These are phyloP conservation scores for Monilinia fructigena DNA, from an alignment of 2,329 filamentous ascomycete genomes.

Conservation along the genomic window DNA sequence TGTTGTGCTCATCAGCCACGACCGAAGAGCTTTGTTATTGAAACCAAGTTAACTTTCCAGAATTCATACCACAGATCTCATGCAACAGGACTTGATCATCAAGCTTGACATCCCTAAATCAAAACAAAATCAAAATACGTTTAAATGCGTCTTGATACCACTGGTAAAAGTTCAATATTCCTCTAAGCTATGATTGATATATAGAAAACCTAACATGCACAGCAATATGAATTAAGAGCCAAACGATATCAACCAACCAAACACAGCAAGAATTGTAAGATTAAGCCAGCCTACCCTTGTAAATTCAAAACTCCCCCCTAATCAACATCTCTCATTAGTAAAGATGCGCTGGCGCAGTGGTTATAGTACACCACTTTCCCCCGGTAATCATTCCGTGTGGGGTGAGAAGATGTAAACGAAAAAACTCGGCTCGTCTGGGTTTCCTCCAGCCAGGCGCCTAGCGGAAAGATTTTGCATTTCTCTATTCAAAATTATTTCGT, in stretches of 20 bases:
- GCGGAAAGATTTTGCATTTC: not conserved
- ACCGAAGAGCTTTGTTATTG: not conserved
- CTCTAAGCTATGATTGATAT: too few relatives aligned
- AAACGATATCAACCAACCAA: not conserved
- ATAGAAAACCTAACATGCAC: too few relatives aligned
- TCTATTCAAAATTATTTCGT: not conserved
- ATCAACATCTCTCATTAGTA: not conserved
- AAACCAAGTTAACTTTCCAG: not conserved
- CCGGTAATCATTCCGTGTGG: not conserved
- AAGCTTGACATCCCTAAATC: not conserved
- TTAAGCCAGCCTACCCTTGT: not conserved
- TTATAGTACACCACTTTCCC: not conserved
- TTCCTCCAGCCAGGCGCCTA: not conserved
- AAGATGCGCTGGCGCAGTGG: slow-evolving; percentile 1
- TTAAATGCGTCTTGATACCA: too few relatives aligned
- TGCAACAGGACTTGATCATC: not conserved
- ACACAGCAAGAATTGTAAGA: not conserved
- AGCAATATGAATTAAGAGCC: not conserved
- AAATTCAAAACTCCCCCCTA: not conserved
- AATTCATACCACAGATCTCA: not conserved
- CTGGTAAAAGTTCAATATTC: too few relatives aligned
- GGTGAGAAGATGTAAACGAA: not conserved
- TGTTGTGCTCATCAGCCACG: not conserved
- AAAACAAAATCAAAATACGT: not conserved
- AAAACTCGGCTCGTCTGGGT: not conserved